Conservation (phyloP, 192 early-diverging fungal genomes). For the Entophlyctis luteolus region DNA sequence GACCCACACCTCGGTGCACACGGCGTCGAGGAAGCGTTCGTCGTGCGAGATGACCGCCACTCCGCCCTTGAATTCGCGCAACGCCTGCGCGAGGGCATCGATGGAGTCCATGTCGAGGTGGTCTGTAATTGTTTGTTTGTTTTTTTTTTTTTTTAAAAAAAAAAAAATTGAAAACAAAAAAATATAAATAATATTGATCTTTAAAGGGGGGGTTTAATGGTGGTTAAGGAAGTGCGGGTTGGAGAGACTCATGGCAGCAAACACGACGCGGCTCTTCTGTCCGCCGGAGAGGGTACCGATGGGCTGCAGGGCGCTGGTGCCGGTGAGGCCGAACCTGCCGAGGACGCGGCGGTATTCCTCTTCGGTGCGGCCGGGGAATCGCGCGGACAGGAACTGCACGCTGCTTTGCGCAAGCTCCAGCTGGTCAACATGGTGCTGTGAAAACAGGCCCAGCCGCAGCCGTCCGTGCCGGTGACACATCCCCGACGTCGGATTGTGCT, state of each 20-base stretch:
- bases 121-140: too few relatives aligned
- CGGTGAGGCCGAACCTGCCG: slow-evolving; percentile 93
- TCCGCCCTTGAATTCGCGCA: slow-evolving; percentile 86
- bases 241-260: slow-evolving; percentile 48
- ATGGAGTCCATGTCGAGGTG: slow-evolving; percentile 76
- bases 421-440: slow-evolving; percentile 97
- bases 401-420: slow-evolving; percentile 79
- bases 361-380: slow-evolving; percentile 86
- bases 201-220: slow-evolving; percentile 70
- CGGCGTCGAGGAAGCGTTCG: slow-evolving; percentile 74
- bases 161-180: not conserved
- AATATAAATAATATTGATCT: slow-evolving; percentile 11
- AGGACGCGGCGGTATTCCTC: slow-evolving; percentile 95
- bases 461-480: slow-evolving; percentile 87
- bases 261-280: slow-evolving; percentile 82
- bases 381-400: slow-evolving; percentile 82
- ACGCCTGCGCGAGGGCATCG: slow-evolving; percentile 84
- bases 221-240: slow-evolving; percentile 56
- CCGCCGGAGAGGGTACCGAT: slow-evolving; percentile 95
- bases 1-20: slow-evolving; percentile 88
- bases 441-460: slow-evolving; percentile 89
- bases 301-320: slow-evolving; percentile 89
- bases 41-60: slow-evolving; percentile 89
- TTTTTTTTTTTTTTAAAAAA: too few relatives aligned
- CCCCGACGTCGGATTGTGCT: slow-evolving; percentile 74